These are phyloP conservation scores for Kentomonas sorsogonicus DNA, from an alignment of 208 protist species.

Conservation along the genomic window DNA sequence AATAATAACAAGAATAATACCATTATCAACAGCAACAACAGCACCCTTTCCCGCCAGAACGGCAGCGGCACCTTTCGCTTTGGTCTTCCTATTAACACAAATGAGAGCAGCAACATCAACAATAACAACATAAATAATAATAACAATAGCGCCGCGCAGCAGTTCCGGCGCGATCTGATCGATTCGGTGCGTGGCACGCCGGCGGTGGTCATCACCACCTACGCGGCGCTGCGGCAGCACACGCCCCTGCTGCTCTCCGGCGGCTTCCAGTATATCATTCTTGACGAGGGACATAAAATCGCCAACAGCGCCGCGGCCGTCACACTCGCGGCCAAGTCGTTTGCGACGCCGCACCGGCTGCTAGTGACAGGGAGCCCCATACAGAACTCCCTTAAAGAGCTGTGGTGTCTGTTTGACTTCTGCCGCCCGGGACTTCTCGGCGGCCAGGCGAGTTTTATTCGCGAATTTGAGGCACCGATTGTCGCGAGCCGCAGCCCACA, in stretches of 20 bases:
- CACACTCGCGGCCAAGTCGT: conserved; percentile 93
- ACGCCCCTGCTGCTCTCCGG: conserved; percentile 41
- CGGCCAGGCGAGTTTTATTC: conserved; percentile 73
- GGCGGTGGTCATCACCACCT: conserved; percentile 94
- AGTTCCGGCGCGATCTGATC: conserved; percentile 42
- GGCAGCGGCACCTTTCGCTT: no score
- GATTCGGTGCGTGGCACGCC: conserved; percentile 37
- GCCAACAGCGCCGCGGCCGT: conserved; percentile 93
- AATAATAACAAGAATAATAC: not conserved
- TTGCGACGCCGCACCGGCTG: conserved; percentile 91
- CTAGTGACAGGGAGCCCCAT: conserved; percentile 96
- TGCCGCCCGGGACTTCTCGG: conserved; percentile 94
- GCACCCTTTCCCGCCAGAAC: not conserved
- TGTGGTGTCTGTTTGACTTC: conserved; percentile 99
- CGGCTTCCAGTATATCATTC: conserved; percentile 93
- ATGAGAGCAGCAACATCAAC: no score
- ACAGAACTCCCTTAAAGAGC: conserved; percentile 98
- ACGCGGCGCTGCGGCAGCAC: conserved; percentile 76
- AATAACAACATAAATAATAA: not conserved
- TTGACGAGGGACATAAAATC: conserved; percentile 98
- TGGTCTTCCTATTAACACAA: no score
- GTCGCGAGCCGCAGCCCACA: conserved; percentile 88
- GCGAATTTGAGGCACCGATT: conserved; percentile 82
- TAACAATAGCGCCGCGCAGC: conserved; percentile 10
- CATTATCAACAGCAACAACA: not conserved